Evolutionary conservation across 2,329 filamentous ascomycete genomes (phyloP).

Genomic region (Talaromyces sp.): DNA sequence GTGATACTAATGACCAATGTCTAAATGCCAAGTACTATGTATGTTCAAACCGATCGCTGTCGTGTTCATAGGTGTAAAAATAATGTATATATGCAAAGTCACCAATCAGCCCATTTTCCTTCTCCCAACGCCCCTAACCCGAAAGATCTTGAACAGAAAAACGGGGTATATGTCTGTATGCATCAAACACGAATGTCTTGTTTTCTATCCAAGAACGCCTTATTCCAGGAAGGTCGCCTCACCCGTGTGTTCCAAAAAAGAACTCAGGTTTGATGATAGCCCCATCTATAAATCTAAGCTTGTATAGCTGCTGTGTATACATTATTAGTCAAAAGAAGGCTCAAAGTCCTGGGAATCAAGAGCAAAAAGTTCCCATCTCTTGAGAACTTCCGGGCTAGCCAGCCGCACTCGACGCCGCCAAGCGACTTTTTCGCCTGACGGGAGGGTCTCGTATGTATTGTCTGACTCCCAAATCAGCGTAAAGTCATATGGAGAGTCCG

Average conservation of each 20-base stretch:
- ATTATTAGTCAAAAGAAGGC: background rate
- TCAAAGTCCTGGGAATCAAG: constrained; percentile 36
- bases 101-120: background rate
- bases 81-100: background rate
- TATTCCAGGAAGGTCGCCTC: background rate
- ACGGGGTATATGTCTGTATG: background rate
- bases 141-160: background rate
- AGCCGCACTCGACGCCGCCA: constrained; percentile 29
- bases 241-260: background rate
- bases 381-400: constrained; percentile 35
- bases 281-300: background rate
- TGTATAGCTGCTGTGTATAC: background rate
- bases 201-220: no score
- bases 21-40: background rate
- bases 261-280: background rate
- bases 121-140: background rate
- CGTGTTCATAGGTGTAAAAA: background rate
- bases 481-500: background rate
- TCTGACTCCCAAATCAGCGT: constrained; percentile 9
- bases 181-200: background rate
- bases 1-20: background rate
- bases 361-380: constrained; percentile 40
- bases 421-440: constrained; percentile 17
- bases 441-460: constrained; percentile 11
- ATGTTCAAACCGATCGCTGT: background rate